Base-by-base conservation (phyloP, 2,329 filamentous ascomycete genomes). In the Penicillium sp. region DNA sequence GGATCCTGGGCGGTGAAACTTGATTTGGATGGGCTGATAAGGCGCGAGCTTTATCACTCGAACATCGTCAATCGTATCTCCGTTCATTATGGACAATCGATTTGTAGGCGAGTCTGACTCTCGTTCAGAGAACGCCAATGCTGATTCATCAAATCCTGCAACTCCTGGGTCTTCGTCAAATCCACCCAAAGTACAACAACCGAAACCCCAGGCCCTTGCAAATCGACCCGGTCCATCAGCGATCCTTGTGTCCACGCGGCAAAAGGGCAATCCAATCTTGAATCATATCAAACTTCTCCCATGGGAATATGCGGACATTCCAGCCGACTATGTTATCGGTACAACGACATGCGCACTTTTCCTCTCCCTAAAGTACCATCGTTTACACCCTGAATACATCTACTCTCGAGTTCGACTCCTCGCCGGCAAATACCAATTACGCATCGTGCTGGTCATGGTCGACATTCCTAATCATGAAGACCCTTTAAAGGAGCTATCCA, bases 221-320 rank as follows among this genome's bases (percentile, higher is more conserved):
- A 81, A 84, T 54, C 79, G 83, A 59, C 70, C 80, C 47, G 79
- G 84, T 1, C 87, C 88, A 4, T 90, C 89, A 15, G 85, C 88
- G 5, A 95, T 97, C 60, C 81, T 95, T 18, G 92, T 97, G 28
- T 96, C 92, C 33, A 87, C 90, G 15, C 85, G 92, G 38, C 92
- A 99, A 72, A 95, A 95, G 73, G 94, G 93, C 56, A 99, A 99
- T 65, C 94, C 94, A 0, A 88, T 97, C 45, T 77, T 99, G 28
- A 88, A 89, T 49, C 85, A 87, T 71, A 83, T 99, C 63, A 86
- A 87, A 54, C 86, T 88, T 1, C 80, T 95, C 53, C 84, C 91
- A 0, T 99, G 94, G 94, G 94, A 99, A 73, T 97, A 96, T 72
- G 92, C 90, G 56, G 93, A 97, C 66, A 96, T 96, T n/a, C 87